A percentile compares a stretch with the other conserved stretches of the same genome.
Conservation (phyloP, 768 basidiomycete species). For the Lyophyllum shimeji region DNA sequence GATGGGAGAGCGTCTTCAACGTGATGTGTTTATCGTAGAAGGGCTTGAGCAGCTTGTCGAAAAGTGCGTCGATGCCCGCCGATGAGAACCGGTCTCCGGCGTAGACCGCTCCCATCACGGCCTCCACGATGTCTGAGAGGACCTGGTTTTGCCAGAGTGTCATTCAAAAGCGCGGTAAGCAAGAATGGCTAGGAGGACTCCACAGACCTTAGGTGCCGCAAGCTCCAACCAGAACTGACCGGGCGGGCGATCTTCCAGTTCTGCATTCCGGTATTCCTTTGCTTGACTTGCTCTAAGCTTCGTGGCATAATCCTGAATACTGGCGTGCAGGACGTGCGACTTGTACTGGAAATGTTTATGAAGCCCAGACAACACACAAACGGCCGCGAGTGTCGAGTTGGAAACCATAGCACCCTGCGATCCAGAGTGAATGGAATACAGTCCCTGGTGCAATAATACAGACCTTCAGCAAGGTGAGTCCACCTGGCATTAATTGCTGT, state of each 20-base stretch:
- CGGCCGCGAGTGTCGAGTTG: constrained; percentile 71
- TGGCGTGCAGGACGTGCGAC: constrained; percentile 47
- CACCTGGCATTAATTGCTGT: constrained; percentile 66
- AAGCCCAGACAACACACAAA: constrained; percentile 71
- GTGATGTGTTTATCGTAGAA: constrained; percentile 80
- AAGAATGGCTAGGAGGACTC: neutral
- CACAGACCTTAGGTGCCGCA: constrained; percentile 72
- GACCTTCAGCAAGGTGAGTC: constrained; percentile 79
- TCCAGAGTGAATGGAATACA: no score
- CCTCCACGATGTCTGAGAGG: constrained; percentile 79
- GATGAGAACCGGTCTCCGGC: constrained; percentile 72
- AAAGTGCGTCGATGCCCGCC: constrained; percentile 61
- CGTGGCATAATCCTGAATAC: constrained; percentile 53
- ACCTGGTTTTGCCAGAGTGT: constrained; percentile 39
- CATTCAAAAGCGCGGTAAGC: neutral
- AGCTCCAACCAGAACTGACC: constrained; percentile 80
- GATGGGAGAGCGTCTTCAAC: constrained; percentile 68
- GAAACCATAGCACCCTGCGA: constrained; percentile 82
- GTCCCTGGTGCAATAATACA: neutral
- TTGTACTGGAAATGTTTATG: constrained; percentile 60
- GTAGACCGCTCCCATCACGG: constrained; percentile 76
- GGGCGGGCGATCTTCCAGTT: constrained; percentile 47
- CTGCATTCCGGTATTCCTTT: constrained; percentile 47
- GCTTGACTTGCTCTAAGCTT: constrained; percentile 44
- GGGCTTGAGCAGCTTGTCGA: constrained; percentile 66